phyloP scores from a whole-genome alignment of 306 rosid genomes.

The Herpetospermum pedunculosum region DNA sequence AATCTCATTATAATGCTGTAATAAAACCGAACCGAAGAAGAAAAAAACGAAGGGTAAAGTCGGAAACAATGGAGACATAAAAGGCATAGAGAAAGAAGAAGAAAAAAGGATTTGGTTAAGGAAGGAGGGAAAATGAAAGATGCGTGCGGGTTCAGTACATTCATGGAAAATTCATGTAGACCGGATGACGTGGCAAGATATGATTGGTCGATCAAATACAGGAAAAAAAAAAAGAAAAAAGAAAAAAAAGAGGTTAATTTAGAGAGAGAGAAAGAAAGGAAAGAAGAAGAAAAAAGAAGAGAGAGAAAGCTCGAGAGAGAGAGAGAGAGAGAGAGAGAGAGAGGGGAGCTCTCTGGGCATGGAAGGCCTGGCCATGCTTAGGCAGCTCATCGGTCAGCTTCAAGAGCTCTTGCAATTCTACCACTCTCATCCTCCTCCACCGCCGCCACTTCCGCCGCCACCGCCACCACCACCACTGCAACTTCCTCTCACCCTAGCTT shows the following conservation, averaged over 20 bases:
- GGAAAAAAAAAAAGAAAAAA: background rate
- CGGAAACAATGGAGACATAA: background rate
- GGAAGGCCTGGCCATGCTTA: constrained; percentile 79
- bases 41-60: constrained; percentile 5
- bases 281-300: background rate
- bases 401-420: constrained; percentile 42
- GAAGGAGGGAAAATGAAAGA: background rate
- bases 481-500: constrained; percentile 18
- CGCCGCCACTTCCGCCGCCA: background rate
- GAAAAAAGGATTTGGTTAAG: background rate
- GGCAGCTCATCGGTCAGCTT: constrained; percentile 81
- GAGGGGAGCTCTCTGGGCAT: constrained; percentile 22
- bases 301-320: background rate
- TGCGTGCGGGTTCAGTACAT: constrained; percentile 24
- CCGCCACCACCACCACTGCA: constrained; percentile 14
- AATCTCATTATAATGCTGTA: no score
- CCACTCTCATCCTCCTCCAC: constrained; percentile 23
- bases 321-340: background rate
- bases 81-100: background rate
- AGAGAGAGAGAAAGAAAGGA: background rate
- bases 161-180: constrained; percentile 2
- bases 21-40: background rate
- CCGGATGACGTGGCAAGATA: constrained; percentile 23
- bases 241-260: constrained; percentile 2
- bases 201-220: constrained; percentile 4